Conservation (phyloP, 2,329 filamentous ascomycete species). For the Arthroderma sp. region DNA sequence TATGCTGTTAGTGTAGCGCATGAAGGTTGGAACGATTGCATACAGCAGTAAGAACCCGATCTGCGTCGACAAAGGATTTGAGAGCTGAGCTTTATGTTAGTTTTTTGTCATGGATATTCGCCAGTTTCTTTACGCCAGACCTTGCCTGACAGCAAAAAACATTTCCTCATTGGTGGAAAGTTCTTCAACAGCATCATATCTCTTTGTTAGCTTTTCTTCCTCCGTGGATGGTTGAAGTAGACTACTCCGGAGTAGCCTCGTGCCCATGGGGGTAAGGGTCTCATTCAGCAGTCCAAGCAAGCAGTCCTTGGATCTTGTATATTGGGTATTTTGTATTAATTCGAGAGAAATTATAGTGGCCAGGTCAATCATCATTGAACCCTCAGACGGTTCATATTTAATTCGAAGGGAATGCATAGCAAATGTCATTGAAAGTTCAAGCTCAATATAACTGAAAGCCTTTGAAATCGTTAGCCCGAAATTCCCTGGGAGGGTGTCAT, state of each 20-base stretch:
- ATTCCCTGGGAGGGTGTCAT: not conserved
- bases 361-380: conserved; percentile 91
- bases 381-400: conserved; percentile 74
- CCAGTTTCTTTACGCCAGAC: conserved; percentile 27
- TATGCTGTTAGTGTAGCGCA: not conserved
- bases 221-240: conserved; percentile 80
- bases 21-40: conserved; percentile 11
- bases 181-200: conserved; percentile 76
- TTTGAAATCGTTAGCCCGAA: conserved; percentile 25
- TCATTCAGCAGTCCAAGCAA: conserved; percentile 76
- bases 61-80: conserved; percentile 63
- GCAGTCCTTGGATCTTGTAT: conserved; percentile 64
- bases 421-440: conserved; percentile 55
- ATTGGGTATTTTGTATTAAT: conserved; percentile 73
- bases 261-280: conserved; percentile 78
- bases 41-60: conserved; percentile 65
- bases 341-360: conserved; percentile 79
- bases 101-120: not conserved
- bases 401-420: conserved; percentile 69
- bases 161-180: conserved; percentile 70
- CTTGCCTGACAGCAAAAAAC: conserved; percentile 62
- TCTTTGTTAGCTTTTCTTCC: conserved; percentile 49
- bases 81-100: conserved; percentile 39
- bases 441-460: conserved; percentile 70
- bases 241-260: conserved; percentile 67